These are phyloP conservation scores for Colletotrichum sp. DNA, from an alignment of 2,329 filamentous ascomycete genomes.

Conservation along the genomic window DNA sequence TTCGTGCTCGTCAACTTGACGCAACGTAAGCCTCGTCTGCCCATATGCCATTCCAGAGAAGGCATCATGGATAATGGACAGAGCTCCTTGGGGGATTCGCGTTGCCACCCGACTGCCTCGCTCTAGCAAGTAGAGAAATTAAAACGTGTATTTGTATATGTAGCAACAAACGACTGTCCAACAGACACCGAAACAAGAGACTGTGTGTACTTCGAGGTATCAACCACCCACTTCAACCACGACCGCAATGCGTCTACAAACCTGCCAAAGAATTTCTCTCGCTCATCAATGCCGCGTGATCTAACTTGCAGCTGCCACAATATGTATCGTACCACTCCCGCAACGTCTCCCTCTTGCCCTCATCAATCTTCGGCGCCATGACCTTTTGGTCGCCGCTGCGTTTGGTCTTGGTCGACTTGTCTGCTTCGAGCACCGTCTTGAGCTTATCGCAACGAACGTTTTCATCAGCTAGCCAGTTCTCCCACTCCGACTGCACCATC, in stretches of 20 bases:
- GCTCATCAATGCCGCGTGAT: conserved; percentile 38
- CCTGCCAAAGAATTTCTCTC: conserved; percentile 14
- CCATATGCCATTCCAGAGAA: background rate
- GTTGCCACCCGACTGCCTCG: background rate
- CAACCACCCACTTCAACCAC: background rate
- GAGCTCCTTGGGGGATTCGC: background rate
- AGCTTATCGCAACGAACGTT: conserved; percentile 74
- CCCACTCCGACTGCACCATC: conserved; percentile 87
- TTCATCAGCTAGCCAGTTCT: conserved; percentile 88
- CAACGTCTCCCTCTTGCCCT: conserved; percentile 39
- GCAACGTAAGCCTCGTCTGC: background rate
- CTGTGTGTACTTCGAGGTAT: background rate
- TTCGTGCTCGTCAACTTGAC: background rate
- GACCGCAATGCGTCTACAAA: background rate
- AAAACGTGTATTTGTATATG: background rate
- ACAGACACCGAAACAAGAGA: background rate
- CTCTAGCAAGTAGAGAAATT: background rate
- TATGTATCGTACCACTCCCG: conserved; percentile 57
- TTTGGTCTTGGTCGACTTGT: conserved; percentile 16
- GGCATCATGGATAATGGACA: background rate
- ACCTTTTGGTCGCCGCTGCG: conserved; percentile 18
- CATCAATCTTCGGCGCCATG: conserved; percentile 26
- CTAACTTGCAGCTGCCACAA: conserved; percentile 60
- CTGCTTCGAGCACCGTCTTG: conserved; percentile 45
- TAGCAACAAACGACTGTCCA: background rate